Evolutionary conservation across 1,139 yeast species (phyloP), one percentile per base, ranked within the genome.

Genomic region (Hansenula sp.): DNA sequence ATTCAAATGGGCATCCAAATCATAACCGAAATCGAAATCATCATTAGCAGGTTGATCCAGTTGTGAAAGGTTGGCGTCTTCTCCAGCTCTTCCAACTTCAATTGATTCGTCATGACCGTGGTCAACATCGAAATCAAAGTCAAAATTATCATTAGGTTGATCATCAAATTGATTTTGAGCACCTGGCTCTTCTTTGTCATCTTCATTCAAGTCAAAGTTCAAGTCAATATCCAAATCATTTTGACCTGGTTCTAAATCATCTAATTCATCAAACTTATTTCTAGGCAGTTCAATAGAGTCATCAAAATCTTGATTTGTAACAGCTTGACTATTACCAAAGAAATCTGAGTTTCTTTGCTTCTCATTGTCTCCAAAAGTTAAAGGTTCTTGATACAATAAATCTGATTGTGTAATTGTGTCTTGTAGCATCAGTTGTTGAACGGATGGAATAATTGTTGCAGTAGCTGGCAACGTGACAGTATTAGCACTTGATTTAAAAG

Each of bases 331-430:
- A 3, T 36, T 28, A 40, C 52, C 48, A 31, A 50, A 50, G 16
- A 45, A 45, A 21, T 41, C 35, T 21, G 41, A 43, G 13, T 36
- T 41, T 25, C 39, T 35, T 29, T 36, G 40, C 3, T 41, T 33
- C 4, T 42, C 41, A 21, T 57, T 64, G 25, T 76, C 82, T 47
- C 77, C 84, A 52, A 84, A 73, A 40, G 74, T 73, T 52, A 84
- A 69, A 35, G 81, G 84, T 37, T 81, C 86, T 53, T 79, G 84
- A 52, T 74, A 76, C 40, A 85, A 67, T 53, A 88, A 77, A 58
- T 89, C 95, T 40, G 81, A 76, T 45, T 83, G 88, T 0, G 96
- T 84, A 36, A 89, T 84, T 35, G 86, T 86, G 64, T 90, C 96
- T 53, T 77, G 81, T 49, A 88, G 72, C 0, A 83, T 76, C 46